Conservation (phyloP, 495 filamentous ascomycete species). For the Hypoxylon perforatum region DNA sequence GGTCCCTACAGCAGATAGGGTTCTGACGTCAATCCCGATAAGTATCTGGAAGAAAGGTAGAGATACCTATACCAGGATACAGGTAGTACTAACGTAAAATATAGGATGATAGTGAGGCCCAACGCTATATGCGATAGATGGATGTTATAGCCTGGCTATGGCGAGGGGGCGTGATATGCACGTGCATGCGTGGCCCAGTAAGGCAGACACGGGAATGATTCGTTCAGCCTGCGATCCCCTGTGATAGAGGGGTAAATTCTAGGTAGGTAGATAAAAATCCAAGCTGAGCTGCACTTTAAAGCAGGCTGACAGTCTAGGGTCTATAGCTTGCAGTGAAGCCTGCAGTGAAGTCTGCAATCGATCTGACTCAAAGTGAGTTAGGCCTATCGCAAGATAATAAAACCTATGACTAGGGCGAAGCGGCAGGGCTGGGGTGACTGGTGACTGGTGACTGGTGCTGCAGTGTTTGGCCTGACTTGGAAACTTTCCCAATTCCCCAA, state of each 20-base stretch:
- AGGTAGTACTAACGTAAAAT: neutral
- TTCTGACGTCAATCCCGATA: conserved; percentile 22
- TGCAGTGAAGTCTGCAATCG: too few relatives aligned
- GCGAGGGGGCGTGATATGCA: conserved; percentile 6
- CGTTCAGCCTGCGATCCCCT: neutral
- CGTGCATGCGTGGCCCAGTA: neutral
- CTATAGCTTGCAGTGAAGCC: too few relatives aligned
- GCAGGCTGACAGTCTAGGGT: conserved; percentile 10
- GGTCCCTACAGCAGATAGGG: conserved; percentile 4
- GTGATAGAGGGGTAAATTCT: too few relatives aligned
- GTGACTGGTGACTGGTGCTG: too few relatives aligned
- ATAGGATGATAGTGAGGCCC: neutral
- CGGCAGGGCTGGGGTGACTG: neutral
- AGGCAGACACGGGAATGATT: conserved; percentile 17
- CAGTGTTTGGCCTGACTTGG: conserved; percentile 3
- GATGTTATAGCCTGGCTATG: conserved; percentile 15
- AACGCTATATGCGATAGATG: conserved; percentile 1
- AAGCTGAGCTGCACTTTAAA: neutral
- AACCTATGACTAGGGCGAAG: neutral
- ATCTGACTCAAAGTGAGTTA: conserved; percentile 1
- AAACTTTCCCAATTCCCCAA: neutral
- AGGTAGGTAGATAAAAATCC: too few relatives aligned
- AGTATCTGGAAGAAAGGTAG: neutral
- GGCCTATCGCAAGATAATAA: neutral
- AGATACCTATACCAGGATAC: conserved; percentile 5